Conservation (phyloP, 441 rosid genomes). For the Arabidopsis hybrid region DNA sequence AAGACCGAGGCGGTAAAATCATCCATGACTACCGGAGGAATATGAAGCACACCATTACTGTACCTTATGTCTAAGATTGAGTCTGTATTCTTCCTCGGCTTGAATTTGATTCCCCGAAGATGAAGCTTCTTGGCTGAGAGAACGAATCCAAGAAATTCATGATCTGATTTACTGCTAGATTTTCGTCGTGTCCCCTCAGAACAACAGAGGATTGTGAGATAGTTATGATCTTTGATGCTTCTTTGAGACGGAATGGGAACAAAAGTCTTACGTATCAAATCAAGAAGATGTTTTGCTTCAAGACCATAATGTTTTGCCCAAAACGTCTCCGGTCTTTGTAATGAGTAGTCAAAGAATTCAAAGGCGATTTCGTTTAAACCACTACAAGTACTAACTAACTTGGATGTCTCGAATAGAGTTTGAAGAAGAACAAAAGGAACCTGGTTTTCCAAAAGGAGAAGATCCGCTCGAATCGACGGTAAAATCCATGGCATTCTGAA, state of each 20-base stretch:
- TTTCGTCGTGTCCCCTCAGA: not conserved
- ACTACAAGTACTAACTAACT: not conserved
- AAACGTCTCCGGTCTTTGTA: conserved; percentile 24
- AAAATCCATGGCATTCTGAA: not conserved
- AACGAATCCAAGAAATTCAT: conserved; percentile 45
- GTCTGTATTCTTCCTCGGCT: conserved; percentile 41
- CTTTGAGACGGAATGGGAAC: not conserved
- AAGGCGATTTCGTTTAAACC: not conserved
- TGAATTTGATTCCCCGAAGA: conserved; percentile 39
- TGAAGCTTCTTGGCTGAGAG: conserved; percentile 7
- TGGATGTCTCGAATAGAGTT: not conserved
- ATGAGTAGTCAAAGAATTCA: conserved; percentile 4
- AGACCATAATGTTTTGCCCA: conserved; percentile 22
- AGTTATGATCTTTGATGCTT: conserved; percentile 28
- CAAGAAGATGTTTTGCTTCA: conserved; percentile 56
- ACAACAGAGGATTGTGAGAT: conserved; percentile 6
- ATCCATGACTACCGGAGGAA: conserved; percentile 57
- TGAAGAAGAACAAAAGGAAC: not conserved
- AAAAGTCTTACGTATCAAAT: conserved; percentile 47
- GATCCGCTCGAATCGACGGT: not conserved
- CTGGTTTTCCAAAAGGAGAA: not conserved
- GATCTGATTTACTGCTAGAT: conserved; percentile 6
- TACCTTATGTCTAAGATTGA: conserved; percentile 55
- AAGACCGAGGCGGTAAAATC: conserved; percentile 56
- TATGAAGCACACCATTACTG: conserved; percentile 50